Evolutionary conservation across 768 basidiomycete genomes (phyloP).

Genomic region (Trametes punicea): DNA sequence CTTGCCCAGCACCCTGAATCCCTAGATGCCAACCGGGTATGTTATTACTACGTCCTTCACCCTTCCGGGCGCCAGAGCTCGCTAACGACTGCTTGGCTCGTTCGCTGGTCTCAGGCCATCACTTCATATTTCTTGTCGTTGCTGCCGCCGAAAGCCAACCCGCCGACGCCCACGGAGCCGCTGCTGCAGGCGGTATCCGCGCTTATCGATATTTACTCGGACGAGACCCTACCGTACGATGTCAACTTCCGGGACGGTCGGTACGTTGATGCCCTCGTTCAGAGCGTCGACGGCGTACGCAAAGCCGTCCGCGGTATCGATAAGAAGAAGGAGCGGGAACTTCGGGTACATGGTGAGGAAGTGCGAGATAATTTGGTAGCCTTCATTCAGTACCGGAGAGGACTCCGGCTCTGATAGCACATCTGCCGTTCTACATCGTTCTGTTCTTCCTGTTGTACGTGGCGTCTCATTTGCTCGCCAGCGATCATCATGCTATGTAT

Average conservation of each 20-base stretch:
- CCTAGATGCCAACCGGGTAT: slow-evolving; percentile 63
- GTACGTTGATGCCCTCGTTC: slow-evolving; percentile 52
- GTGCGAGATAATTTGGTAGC: slow-evolving; percentile 71
- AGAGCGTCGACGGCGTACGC: slow-evolving; percentile 60
- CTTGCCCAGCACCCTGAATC: slow-evolving; percentile 69
- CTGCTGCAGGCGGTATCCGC: slow-evolving; percentile 77
- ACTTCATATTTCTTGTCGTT: slow-evolving; percentile 64
- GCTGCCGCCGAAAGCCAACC: slow-evolving; percentile 44
- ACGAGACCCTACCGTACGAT: slow-evolving; percentile 79
- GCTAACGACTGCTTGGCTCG: not conserved
- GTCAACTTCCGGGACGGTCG: slow-evolving; percentile 67
- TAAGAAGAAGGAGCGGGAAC: slow-evolving; percentile 60
- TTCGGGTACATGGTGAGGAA: slow-evolving; percentile 69
- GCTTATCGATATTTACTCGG: slow-evolving; percentile 90
- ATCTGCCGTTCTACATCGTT: not conserved
- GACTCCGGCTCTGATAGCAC: slow-evolving; percentile 40
- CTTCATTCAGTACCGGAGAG: slow-evolving; percentile 70
- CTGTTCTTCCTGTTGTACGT: not conserved
- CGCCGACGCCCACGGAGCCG: slow-evolving; percentile 56
- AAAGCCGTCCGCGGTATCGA: slow-evolving; percentile 65
- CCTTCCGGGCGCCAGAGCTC: not conserved
- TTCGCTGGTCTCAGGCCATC: slow-evolving; percentile 44
- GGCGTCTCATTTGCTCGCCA: slow-evolving; percentile 9
- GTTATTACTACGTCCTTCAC: slow-evolving; percentile 18
- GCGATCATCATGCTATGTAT: slow-evolving; percentile 5